Evolutionary conservation across 371 early-diverging fungal genomes (phyloP), one percentile per base, ranked within the genome.

Genomic region (Mucor racemosus): DNA sequence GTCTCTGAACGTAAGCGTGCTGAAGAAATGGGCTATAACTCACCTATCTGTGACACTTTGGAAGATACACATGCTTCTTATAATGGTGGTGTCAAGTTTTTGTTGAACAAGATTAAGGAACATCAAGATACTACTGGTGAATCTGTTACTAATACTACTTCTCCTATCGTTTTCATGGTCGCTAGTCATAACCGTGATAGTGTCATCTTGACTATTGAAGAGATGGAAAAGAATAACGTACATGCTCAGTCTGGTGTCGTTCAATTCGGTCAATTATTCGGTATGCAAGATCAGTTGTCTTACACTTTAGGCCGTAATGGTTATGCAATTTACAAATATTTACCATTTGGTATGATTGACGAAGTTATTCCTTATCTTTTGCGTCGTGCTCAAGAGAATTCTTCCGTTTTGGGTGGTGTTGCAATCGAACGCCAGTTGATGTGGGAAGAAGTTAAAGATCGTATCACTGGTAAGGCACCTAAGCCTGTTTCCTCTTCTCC

Each of bases 361-460:
- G 95, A 95, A 69, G 94, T 95, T 26, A 91, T 97, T 67, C 98
- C 98, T 9, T 99, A 96, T 78, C 82, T 99, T 67, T 84, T 95
- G 56, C 90, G 99, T 54, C 90, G 99, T 57, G 98, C 97, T 34
- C 96, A 97, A 80, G 99, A 99, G 80, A 99, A 99, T 77, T 86
- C 90, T 5, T 85, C 94, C 11, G 88, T 97, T 2, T 65, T 88
- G 44, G 84, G 85, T 38, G 72, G 72, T 42, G 81, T 78, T 7
- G 68, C 71, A 5, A 64, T 76, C 26, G 87, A 89, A 61, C 83
- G 84, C 39, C 71, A 46, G n/a, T 60, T 86, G 64, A 66, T 89
- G 66, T 83, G 79, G 80, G 75, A 80, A 50, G 89, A 89, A 72
- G 38, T 86, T 63, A 82, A 78, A 66, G 64, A 53, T n/a, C 79